Evolutionary conservation across 2,329 filamentous ascomycete genomes (phyloP).

Genomic region (Colletotrichum navitas): DNA sequence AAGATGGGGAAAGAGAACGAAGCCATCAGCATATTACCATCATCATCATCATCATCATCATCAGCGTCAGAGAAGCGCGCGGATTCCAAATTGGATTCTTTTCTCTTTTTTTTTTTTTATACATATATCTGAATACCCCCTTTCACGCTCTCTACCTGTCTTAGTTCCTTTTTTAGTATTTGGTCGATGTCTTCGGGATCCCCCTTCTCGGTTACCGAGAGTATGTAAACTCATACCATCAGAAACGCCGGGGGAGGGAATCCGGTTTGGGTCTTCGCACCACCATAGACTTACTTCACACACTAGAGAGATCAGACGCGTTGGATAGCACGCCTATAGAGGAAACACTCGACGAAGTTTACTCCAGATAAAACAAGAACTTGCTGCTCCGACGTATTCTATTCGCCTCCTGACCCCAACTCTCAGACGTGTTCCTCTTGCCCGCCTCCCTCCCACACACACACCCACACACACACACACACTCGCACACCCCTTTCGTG

Average conservation of each 20-base stretch:
- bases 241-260: neutral
- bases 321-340: slow-evolving; percentile 23
- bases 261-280: neutral
- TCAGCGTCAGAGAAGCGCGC: slow-evolving; percentile 34
- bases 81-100: slow-evolving; percentile 20
- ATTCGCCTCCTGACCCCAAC: slow-evolving; percentile 2
- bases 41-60: slow-evolving; percentile 10
- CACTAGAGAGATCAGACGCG: slow-evolving; percentile 30
- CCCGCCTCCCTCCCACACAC: neutral
- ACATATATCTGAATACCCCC: slow-evolving; percentile 22
- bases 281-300: slow-evolving; percentile 27
- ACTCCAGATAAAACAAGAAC: slow-evolving; percentile 19
- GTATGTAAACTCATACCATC: slow-evolving; percentile 5
- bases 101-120: slow-evolving; percentile 4
- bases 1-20: neutral
- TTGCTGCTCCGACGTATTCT: neutral
- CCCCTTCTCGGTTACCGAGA: neutral
- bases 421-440: slow-evolving; percentile 20
- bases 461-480: neutral
- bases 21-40: slow-evolving; percentile 21
- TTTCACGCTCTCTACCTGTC: slow-evolving; percentile 24
- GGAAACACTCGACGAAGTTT: slow-evolving; percentile 16
- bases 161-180: neutral
- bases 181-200: neutral
- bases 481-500: neutral